These are phyloP conservation scores for Rhodotorula babjevae DNA, from an alignment of 768 basidiomycete genomes.

Conservation along the genomic window DNA sequence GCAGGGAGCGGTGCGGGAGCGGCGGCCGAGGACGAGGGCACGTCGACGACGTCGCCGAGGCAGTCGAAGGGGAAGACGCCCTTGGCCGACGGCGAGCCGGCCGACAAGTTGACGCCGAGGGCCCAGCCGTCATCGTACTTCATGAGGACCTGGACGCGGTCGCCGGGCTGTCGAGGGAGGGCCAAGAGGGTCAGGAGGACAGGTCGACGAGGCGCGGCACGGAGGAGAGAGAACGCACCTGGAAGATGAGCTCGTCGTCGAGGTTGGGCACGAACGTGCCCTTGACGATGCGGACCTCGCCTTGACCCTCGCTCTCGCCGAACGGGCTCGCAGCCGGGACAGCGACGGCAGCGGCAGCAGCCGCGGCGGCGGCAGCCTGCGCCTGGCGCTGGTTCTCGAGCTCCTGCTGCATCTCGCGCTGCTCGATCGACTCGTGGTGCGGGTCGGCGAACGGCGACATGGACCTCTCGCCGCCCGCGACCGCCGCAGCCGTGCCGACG, in stretches of 20 bases:
- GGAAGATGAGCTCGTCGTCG: conserved; percentile 42
- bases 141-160: conserved; percentile 41
- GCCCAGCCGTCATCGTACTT: conserved; percentile 44
- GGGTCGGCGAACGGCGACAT: conserved; percentile 9
- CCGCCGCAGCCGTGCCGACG: not conserved
- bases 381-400: conserved; percentile 16
- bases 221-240: conserved; percentile 16
- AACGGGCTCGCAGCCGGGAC: conserved; percentile 27
- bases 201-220: no score
- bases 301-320: conserved; percentile 39
- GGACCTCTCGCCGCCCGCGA: not conserved
- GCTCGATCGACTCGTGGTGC: conserved; percentile 27
- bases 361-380: not conserved
- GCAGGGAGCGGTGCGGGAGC: not conserved
- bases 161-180: conserved; percentile 31
- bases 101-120: conserved; percentile 31
- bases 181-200: not conserved
- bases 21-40: not conserved
- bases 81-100: conserved; percentile 15
- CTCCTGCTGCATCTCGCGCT: conserved; percentile 31
- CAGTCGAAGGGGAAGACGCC: conserved; percentile 39
- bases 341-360: not conserved
- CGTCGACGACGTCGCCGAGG: conserved; percentile 18
- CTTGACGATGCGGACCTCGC: conserved; percentile 38
- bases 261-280: conserved; percentile 41